Percentiles rank a stretch among this genome's conserved stretches.
These are phyloP conservation scores for Myriosclerotinia scirpicola DNA, from an alignment of 2,329 filamentous ascomycete genomes.

Conservation along the genomic window DNA sequence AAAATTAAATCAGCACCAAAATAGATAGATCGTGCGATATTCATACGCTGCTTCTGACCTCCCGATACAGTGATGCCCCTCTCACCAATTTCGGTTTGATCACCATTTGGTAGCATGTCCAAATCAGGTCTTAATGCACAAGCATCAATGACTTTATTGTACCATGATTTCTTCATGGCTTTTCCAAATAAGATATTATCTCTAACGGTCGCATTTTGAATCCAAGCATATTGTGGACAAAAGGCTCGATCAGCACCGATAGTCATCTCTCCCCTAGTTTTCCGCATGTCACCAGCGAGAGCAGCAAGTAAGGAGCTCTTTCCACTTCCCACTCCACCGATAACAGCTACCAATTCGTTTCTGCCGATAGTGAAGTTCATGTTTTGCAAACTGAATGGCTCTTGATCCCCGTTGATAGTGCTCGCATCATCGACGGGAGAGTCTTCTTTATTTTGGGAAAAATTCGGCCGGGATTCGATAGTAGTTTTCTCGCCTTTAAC, in stretches of 20 bases:
- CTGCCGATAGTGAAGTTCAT: constrained; percentile 67
- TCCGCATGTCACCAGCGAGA: constrained; percentile 90
- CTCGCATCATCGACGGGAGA: constrained; percentile 52
- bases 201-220: constrained; percentile 84
- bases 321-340: constrained; percentile 83
- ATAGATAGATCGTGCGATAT: constrained; percentile 82
- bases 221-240: constrained; percentile 97
- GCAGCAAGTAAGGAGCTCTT: constrained; percentile 89
- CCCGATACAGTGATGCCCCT: constrained; percentile 93
- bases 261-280: constrained; percentile 69
- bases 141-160: constrained; percentile 60
- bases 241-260: constrained; percentile 82
- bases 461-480: constrained; percentile 37
- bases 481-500: constrained; percentile 42
- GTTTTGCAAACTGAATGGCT: constrained; percentile 71
- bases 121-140: constrained; percentile 84
- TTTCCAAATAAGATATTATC: constrained; percentile 93
- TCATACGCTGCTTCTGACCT: constrained; percentile 91
- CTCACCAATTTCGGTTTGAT: constrained; percentile 91
- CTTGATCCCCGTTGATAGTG: constrained; percentile 53
- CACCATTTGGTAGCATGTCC: constrained; percentile 88
- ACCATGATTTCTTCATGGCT: constrained; percentile 71
- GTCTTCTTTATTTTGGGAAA: constrained; percentile 47
- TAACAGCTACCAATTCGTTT: constrained; percentile 80
- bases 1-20: constrained; percentile 67